These are phyloP conservation scores for Amauroascus niger DNA, from an alignment of 2,329 filamentous ascomycete genomes.

Conservation along the genomic window DNA sequence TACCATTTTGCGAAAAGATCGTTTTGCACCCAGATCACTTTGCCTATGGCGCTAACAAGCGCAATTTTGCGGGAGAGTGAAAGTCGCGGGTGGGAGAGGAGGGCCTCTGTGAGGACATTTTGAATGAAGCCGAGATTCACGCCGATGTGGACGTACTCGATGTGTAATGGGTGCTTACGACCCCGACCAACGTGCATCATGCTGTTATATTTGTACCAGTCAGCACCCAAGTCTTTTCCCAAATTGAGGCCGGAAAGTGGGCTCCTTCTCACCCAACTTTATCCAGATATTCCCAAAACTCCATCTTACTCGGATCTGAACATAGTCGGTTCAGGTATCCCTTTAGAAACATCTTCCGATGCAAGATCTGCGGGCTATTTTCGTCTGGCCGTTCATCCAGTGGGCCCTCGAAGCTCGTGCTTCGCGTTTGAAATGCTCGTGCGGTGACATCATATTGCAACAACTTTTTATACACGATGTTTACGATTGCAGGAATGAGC, in stretches of 20 bases:
- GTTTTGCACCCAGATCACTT: conserved; percentile 83
- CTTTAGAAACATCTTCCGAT: conserved; percentile 67
- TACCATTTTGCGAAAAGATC: conserved; percentile 80
- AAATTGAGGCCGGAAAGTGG: neutral
- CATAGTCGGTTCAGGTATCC: conserved; percentile 67
- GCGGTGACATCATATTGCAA: conserved; percentile 74
- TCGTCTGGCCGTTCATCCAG: conserved; percentile 56
- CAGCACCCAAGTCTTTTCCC: neutral
- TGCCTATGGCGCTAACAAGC: conserved; percentile 64
- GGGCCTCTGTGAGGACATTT: conserved; percentile 65
- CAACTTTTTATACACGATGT: conserved; percentile 75
- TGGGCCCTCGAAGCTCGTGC: conserved; percentile 56
- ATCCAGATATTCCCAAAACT: conserved; percentile 76
- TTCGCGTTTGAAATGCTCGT: conserved; percentile 56
- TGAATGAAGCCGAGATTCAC: conserved; percentile 64
- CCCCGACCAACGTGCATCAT: conserved; percentile 76
- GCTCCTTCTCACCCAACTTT: conserved; percentile 57
- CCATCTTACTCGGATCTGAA: conserved; percentile 62
- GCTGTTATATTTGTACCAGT: conserved; percentile 27
- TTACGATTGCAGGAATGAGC: conserved; percentile 73
- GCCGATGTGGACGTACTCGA: conserved; percentile 73
- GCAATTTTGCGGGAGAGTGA: conserved; percentile 59
- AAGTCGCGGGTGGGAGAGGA: conserved; percentile 60
- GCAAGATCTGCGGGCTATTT: conserved; percentile 62
- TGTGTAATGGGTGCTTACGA: conserved; percentile 60